Evolutionary conservation across 495 filamentous ascomycete genomes (phyloP), one percentile per base, ranked within the genome.

Genomic region (Penicillium fimorum): DNA sequence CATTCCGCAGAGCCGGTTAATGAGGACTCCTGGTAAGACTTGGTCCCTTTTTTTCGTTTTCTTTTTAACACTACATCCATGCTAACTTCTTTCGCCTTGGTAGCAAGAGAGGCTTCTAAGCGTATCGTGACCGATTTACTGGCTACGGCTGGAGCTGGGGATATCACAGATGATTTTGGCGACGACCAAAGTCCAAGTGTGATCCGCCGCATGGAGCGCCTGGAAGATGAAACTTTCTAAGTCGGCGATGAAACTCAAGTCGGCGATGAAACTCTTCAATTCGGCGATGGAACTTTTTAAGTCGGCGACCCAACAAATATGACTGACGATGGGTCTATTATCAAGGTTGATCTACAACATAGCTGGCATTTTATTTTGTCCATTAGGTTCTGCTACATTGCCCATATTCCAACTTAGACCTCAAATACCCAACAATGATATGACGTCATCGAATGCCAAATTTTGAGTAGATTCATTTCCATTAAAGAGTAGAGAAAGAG

Each of bases 51-150:
- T 8, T 3, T 22, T 2, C 22, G 22, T 22, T 40, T 27, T 27
- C 7, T 18, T 11, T 35, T 22, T 45, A 13, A 12, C 35, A 25
- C 18, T 27, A 11, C 4, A 30, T 29, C 1, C 8, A 38, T n/a
- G 5, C 33, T 49, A 52, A 56, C 41, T 18, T 51, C 29, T 30
- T 41, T 29, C 35, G 33, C 10, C 45, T 25, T 40, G 52, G 54
- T 57, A 90, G 92, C 92, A 22, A 84, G 87, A 43, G 93, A 97
- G 78, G 94, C 95, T 1, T 94, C 90, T 50, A 91, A 84, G 69
- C 82, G 88, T 9, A 97, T 99, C 48, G 94, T 99, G 1, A 87
- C 92, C 38, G 90, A 97, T 70, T 79, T 99, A 27, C 75, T 97
- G 12, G 76, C 88, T 40, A 96, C 91, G 5, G 95, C 95, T 13